Base-by-base conservation (phyloP, 345 rosid genomes). In the Raphanus raphanistrum region DNA sequence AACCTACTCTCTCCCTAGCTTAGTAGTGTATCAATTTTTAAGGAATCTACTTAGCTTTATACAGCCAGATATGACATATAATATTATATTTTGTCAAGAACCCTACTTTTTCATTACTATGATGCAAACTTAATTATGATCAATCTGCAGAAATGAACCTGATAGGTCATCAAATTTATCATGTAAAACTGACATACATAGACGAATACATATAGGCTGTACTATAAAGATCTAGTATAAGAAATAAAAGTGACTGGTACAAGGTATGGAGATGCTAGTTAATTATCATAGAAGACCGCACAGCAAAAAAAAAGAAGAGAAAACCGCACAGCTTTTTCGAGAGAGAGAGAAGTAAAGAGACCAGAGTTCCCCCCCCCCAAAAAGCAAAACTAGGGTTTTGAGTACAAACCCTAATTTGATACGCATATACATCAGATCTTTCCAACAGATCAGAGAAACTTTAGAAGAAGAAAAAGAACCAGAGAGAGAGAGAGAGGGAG, bases 261-360 rank as follows among this genome's bases (percentile, higher is more conserved):
- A 74, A 73, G 48, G 45, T 75, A 57, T 69, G 75, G 71, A 21
- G 72, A 72, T 66, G 63, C 72, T 75, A 35, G 80, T 64, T 67
- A 79, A 66, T 79, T 29, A 66, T 67, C 73, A 60, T 65, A 67
- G 79, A 76, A 73, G 79, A 41, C 77, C 80, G 63, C 80, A 80
- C 80, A 80, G 21, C 21, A 21, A 21, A 21, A 21, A 21, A 21
- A 21, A 1, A 21, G 1, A n/a, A n/a, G n/a, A n/a, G n/a, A n/a
- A n/a, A n/a, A 21, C 21, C 21, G 21, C 21, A 21, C 21, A 21
- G 75, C 66, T 81, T 62, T 72, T 64, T 4, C 6, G 4, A 27
- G 33, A 82, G 43, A 71, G 25, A 71, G 52, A 52, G 38, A 38
- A 55, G n/a, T n/a, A 36, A 43, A 74, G 6, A 66, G 7, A 69